Percentiles rank a stretch among this genome's conserved stretches.
These are phyloP conservation scores for Tarenaya hassleriana DNA, from an alignment of 345 rosid genomes.

Conservation along the genomic window DNA sequence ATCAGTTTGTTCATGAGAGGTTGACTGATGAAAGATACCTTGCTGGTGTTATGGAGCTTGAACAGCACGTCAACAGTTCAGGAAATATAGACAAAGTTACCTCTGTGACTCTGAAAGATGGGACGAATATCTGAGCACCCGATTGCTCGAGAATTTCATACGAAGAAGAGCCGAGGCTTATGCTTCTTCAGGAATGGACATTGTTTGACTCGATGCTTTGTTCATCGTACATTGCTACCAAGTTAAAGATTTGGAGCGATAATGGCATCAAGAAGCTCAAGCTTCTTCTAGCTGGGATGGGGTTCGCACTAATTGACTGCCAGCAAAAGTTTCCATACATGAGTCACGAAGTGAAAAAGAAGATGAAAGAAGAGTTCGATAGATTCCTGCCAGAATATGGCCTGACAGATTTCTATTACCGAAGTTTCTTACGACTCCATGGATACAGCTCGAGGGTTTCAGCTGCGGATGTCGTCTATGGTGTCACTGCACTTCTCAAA, in stretches of 20 bases:
- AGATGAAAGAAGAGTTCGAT: slow-evolving; percentile 88
- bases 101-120: slow-evolving; percentile 77
- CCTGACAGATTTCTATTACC: slow-evolving; percentile 73
- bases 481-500: slow-evolving; percentile 93
- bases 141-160: slow-evolving; percentile 81
- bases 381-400: slow-evolving; percentile 87
- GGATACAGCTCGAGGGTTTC: slow-evolving; percentile 94
- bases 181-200: slow-evolving; percentile 91
- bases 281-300: slow-evolving; percentile 94
- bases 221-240: slow-evolving; percentile 77
- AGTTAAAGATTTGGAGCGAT: slow-evolving; percentile 92
- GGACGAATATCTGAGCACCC: slow-evolving; percentile 82
- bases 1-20: slow-evolving; percentile 94
- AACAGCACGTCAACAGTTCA: slow-evolving; percentile 77
- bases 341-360: slow-evolving; percentile 75
- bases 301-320: slow-evolving; percentile 89
- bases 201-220: slow-evolving; percentile 95
- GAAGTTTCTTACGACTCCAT: slow-evolving; percentile 75
- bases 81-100: slow-evolving; percentile 78
- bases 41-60: slow-evolving; percentile 96
- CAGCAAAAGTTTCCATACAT: slow-evolving; percentile 95
- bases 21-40: slow-evolving; percentile 91
- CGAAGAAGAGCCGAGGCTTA: slow-evolving; percentile 86
- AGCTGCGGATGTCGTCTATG: slow-evolving; percentile 94
- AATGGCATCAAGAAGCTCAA: slow-evolving; percentile 91